Evolutionary conservation across 768 basidiomycete species (phyloP).

Genomic region (Leccinum ochraceum): DNA sequence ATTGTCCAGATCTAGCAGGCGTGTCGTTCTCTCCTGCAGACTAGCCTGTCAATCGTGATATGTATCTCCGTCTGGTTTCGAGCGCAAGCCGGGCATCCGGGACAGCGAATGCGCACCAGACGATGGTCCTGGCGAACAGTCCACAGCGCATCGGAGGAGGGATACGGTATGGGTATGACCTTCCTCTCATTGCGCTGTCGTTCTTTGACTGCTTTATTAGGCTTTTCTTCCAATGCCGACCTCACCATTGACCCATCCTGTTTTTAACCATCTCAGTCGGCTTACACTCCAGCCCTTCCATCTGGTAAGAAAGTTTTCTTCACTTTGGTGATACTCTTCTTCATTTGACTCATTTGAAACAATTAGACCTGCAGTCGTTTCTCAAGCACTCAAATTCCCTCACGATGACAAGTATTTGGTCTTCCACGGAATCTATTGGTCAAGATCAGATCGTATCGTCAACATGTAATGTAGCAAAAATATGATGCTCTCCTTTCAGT

Average conservation of each 20-base stretch:
- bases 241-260: conserved; percentile 40
- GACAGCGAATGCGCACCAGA: conserved; percentile 15
- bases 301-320: conserved; percentile 37
- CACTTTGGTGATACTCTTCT: background rate
- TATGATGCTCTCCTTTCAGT: conserved; percentile 40
- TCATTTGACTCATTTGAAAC: conserved; percentile 19
- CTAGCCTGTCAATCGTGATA: conserved; percentile 12
- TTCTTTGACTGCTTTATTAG: conserved; percentile 27
- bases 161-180: conserved; percentile 24
- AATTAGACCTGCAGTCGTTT: conserved; percentile 36
- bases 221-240: conserved; percentile 45
- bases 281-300: conserved; percentile 44
- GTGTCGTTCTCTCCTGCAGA: conserved; percentile 5
- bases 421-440: conserved; percentile 67
- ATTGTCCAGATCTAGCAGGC: conserved; percentile 3
- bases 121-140: conserved; percentile 16
- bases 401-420: conserved; percentile 57
- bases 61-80: conserved; percentile 21
- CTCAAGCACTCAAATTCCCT: conserved; percentile 48
- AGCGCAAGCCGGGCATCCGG: conserved; percentile 20
- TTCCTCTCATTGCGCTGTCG: background rate
- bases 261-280: conserved; percentile 40
- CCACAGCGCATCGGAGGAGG: conserved; percentile 24
- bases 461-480: background rate
- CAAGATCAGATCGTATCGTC: conserved; percentile 51